phyloP scores from a whole-genome alignment of 1,284 basidiomycete genomes.

The Sanghuangporus sanghuang region DNA sequence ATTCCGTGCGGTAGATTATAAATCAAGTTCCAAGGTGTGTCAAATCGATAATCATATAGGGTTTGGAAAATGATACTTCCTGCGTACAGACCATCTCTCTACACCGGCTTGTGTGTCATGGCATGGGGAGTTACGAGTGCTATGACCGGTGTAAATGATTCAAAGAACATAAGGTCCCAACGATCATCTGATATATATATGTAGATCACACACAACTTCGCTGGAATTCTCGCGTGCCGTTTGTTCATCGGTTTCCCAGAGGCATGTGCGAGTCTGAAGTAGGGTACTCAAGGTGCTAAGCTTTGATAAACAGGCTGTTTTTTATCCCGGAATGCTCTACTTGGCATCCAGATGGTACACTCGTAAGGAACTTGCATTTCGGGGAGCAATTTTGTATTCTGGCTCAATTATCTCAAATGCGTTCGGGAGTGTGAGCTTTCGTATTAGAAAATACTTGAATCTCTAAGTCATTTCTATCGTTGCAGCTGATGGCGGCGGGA shows the following conservation, averaged over 20 bases:
- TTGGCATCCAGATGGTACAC: conserved; percentile 23
- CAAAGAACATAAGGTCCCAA: conserved; percentile 14
- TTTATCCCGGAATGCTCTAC: conserved; percentile 22
- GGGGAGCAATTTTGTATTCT: conserved; percentile 64
- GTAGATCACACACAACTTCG: conserved; percentile 23
- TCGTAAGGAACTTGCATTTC: conserved; percentile 50
- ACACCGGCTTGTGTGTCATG: conserved; percentile 23
- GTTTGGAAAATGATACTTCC: background rate
- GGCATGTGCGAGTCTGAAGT: conserved; percentile 19
- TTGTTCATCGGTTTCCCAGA: conserved; percentile 25
- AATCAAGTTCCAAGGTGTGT: conserved; percentile 45
- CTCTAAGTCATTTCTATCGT: background rate
- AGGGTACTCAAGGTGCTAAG: conserved; percentile 23
- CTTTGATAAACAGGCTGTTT: conserved; percentile 16
- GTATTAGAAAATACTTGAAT: conserved; percentile 7
- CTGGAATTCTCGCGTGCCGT: conserved; percentile 22
- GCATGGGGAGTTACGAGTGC: conserved; percentile 24
- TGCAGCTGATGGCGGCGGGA: conserved; percentile 60
- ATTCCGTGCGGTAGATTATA: conserved; percentile 34
- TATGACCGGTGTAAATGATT: conserved; percentile 19
- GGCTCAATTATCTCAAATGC: conserved; percentile 73
- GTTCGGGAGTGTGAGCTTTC: conserved; percentile 54
- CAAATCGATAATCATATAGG: conserved; percentile 18
- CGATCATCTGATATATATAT: conserved; percentile 21
- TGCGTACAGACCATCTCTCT: conserved; percentile 22